Conservation (phyloP, 73 alveolate genomes). For the Paramecium sexaurelia region DNA sequence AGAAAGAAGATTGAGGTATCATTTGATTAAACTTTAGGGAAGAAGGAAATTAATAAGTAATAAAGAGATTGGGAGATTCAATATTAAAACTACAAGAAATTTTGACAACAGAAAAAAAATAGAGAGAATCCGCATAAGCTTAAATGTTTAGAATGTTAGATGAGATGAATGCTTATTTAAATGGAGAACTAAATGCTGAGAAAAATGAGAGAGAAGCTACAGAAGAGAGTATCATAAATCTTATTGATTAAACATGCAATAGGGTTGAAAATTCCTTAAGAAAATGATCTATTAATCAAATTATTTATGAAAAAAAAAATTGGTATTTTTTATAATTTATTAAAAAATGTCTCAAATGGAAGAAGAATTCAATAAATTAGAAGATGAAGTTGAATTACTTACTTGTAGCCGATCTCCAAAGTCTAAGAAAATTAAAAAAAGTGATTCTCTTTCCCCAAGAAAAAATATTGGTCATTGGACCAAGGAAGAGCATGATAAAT, state of each 20-base stretch:
- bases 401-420: neutral
- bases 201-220: constrained; percentile 75
- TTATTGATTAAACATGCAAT: constrained; percentile 81
- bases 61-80: constrained; percentile 68
- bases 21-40: constrained; percentile 57
- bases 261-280: constrained; percentile 78
- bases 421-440: neutral
- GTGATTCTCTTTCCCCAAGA: constrained; percentile 14
- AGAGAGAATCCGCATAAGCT: constrained; percentile 73
- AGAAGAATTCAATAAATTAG: neutral
- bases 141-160: constrained; percentile 78
- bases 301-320: neutral
- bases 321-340: neutral
- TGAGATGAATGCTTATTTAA: constrained; percentile 73
- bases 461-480: constrained; percentile 55
- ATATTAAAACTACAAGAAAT: constrained; percentile 77
- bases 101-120: constrained; percentile 70
- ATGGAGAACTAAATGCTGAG: constrained; percentile 71
- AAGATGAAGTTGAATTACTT: neutral
- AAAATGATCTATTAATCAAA: constrained; percentile 1
- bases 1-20: constrained; percentile 62
- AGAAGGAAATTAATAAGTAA: constrained; percentile 65
- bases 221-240: constrained; percentile 75
- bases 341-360: neutral
- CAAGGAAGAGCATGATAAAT: constrained; percentile 33